Conservation (phyloP, 2,329 filamentous ascomycete genomes). For the Thermothelomyces thermophilus region DNA sequence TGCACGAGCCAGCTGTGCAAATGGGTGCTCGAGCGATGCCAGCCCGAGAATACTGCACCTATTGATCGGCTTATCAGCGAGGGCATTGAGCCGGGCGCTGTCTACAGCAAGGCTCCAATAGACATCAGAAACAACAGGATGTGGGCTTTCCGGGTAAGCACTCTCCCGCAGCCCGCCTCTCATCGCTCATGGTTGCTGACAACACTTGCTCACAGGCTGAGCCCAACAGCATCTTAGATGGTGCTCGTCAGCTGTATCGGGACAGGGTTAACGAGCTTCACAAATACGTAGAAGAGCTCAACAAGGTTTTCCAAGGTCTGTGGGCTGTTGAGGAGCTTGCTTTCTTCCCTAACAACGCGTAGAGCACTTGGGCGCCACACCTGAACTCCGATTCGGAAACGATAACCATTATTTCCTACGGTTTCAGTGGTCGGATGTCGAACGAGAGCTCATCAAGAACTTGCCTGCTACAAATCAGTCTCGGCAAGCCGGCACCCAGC, state of each 20-base stretch:
- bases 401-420: slow-evolving; percentile 36
- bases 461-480: slow-evolving; percentile 44
- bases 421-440: slow-evolving; percentile 46
- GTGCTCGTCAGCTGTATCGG: slow-evolving; percentile 12
- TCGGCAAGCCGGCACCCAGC: neutral
- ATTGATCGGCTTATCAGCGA: slow-evolving; percentile 59
- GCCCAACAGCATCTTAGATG: slow-evolving; percentile 65
- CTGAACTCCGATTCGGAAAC: slow-evolving; percentile 17
- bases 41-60: slow-evolving; percentile 51
- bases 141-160: slow-evolving; percentile 74
- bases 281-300: slow-evolving; percentile 16
- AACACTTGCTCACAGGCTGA: slow-evolving; percentile 49
- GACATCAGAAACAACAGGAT: slow-evolving; percentile 85
- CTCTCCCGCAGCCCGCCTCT: neutral
- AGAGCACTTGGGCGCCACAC: slow-evolving; percentile 10
- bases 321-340: neutral
- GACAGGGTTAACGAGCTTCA: slow-evolving; percentile 10
- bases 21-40: slow-evolving; percentile 62
- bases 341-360: neutral
- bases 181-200: slow-evolving; percentile 16
- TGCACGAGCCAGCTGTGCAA: slow-evolving; percentile 55
- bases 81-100: slow-evolving; percentile 74
- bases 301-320: slow-evolving; percentile 10
- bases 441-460: slow-evolving; percentile 10
- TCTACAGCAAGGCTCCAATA: slow-evolving; percentile 69